Percentiles rank a stretch among this genome's conserved stretches.
Evolutionary conservation across 2,329 filamentous ascomycete genomes (phyloP).

Genomic region (Nemania bipapillata): DNA sequence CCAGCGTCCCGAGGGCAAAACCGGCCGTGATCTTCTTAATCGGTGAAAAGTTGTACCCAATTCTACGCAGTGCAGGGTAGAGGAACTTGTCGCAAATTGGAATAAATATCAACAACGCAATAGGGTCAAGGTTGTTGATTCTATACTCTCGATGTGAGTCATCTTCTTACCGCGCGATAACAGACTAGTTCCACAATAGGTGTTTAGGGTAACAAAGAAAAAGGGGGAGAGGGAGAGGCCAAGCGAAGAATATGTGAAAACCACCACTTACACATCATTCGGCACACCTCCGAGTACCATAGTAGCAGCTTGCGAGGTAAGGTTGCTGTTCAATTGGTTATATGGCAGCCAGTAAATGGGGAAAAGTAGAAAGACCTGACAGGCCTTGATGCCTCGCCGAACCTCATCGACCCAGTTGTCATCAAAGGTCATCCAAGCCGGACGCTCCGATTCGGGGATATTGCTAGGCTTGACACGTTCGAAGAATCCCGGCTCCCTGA

Average conservation of each 20-base stretch:
- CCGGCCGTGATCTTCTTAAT: constrained; percentile 74
- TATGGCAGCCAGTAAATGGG: constrained; percentile 74
- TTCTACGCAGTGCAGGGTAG: constrained; percentile 69
- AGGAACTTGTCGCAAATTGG: constrained; percentile 70
- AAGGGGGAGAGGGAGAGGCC: too few relatives aligned
- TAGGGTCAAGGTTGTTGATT: constrained; percentile 74
- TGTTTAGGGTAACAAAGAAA: too few relatives aligned
- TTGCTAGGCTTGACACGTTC: constrained; percentile 74
- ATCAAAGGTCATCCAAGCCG: constrained; percentile 75
- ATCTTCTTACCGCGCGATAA: too few relatives aligned
- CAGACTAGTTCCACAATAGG: too few relatives aligned
- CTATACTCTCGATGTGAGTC: constrained; percentile 16
- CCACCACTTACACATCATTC: constrained; percentile 67
- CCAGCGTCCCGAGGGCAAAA: constrained; percentile 65
- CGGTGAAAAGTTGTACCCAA: constrained; percentile 69
- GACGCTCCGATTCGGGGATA: constrained; percentile 66
- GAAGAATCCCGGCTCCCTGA: constrained; percentile 68
- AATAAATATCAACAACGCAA: constrained; percentile 74
- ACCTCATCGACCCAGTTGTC: constrained; percentile 78
- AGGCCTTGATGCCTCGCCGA: constrained; percentile 73
- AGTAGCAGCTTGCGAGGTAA: constrained; percentile 69
- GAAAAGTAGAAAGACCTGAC: constrained; percentile 66
- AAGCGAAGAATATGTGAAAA: too few relatives aligned
- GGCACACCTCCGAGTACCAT: constrained; percentile 73
- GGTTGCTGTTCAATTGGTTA: constrained; percentile 73